Conservation (phyloP, 192 early-diverging fungal species). For the Coemansia guatemalensis region DNA sequence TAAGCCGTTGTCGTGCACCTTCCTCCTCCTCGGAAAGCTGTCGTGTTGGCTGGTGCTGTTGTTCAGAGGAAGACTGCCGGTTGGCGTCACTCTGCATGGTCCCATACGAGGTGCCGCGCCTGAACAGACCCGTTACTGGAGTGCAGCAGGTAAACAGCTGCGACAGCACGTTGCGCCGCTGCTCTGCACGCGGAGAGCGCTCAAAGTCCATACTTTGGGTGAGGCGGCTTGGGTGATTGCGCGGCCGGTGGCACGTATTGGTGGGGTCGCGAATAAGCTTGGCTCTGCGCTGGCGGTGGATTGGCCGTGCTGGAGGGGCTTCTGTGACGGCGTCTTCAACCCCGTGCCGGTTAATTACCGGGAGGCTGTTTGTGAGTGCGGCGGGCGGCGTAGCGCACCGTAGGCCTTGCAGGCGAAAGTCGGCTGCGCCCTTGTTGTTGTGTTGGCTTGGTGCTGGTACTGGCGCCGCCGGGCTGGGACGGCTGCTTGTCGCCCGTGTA, state of each 20-base stretch:
- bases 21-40: conserved; percentile 4
- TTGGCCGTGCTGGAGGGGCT: conserved; percentile 1
- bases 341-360: conserved; percentile 30
- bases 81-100: conserved; percentile 43
- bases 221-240: conserved; percentile 25
- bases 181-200: conserved; percentile 33
- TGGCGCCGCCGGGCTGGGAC: conserved; percentile 1
- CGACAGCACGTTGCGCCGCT: conserved; percentile 29
- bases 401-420: conserved; percentile 37
- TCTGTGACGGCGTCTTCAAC: conserved; percentile 28
- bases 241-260: conserved; percentile 48
- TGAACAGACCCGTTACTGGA: conserved; percentile 42
- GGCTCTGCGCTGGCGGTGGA: conserved; percentile 30
- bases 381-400: conserved; percentile 17
- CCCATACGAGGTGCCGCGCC: conserved; percentile 44
- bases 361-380: conserved; percentile 23
- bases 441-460: not conserved
- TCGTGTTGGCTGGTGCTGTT: not conserved
- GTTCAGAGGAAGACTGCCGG: conserved; percentile 1
- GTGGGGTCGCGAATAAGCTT: conserved; percentile 51
- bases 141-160: conserved; percentile 51
- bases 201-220: conserved; percentile 53
- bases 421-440: conserved; percentile 37
- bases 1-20: conserved; percentile 1
- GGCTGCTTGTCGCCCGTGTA: conserved; percentile 14